Percentiles rank a stretch among this genome's conserved stretches.
These are phyloP conservation scores for Pythium vanterpoolii DNA, from an alignment of 352 stramenopile genomes.

Conservation along the genomic window DNA sequence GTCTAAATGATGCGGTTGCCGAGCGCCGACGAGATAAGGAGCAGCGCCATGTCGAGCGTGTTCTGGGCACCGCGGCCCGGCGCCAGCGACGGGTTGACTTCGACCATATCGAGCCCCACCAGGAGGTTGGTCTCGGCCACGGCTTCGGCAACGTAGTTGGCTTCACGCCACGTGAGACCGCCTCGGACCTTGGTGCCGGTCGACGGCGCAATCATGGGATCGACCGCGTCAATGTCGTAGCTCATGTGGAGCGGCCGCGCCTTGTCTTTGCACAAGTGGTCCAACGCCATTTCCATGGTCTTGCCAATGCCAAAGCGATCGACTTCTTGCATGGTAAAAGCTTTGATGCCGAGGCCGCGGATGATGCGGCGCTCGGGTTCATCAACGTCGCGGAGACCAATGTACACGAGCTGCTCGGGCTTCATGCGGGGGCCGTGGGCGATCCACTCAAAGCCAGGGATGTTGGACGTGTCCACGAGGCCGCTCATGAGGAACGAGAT, in stretches of 20 bases:
- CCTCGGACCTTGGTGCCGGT: slow-evolving; percentile 95
- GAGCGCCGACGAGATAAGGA: slow-evolving; percentile 91
- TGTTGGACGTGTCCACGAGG: slow-evolving; percentile 81
- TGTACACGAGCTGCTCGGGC: slow-evolving; percentile 93
- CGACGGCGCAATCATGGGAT: slow-evolving; percentile 93
- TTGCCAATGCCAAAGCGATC: slow-evolving; percentile 95
- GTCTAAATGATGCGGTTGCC: slow-evolving; percentile 90
- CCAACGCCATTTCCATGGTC: slow-evolving; percentile 96
- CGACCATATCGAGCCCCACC: slow-evolving; percentile 93
- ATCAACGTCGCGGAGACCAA: slow-evolving; percentile 95
- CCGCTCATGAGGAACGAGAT: slow-evolving; percentile 93
- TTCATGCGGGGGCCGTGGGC: slow-evolving; percentile 68
- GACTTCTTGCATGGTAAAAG: slow-evolving; percentile 97
- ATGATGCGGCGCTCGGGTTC: slow-evolving; percentile 89
- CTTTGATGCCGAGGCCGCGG: slow-evolving; percentile 90
- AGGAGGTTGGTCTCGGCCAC: slow-evolving; percentile 89
- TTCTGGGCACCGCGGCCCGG: slow-evolving; percentile 84
- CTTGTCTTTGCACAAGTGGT: slow-evolving; percentile 88
- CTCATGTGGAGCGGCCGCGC: slow-evolving; percentile 94
- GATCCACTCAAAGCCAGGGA: slow-evolving; percentile 96
- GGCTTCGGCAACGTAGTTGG: slow-evolving; percentile 94
- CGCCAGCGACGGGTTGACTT: slow-evolving; percentile 93
- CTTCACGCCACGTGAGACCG: slow-evolving; percentile 95
- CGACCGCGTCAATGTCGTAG: slow-evolving; percentile 98
- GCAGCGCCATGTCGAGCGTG: slow-evolving; percentile 92